Evolutionary conservation across 345 rosid genomes (phyloP).

Genomic region (Gossypium turneri): DNA sequence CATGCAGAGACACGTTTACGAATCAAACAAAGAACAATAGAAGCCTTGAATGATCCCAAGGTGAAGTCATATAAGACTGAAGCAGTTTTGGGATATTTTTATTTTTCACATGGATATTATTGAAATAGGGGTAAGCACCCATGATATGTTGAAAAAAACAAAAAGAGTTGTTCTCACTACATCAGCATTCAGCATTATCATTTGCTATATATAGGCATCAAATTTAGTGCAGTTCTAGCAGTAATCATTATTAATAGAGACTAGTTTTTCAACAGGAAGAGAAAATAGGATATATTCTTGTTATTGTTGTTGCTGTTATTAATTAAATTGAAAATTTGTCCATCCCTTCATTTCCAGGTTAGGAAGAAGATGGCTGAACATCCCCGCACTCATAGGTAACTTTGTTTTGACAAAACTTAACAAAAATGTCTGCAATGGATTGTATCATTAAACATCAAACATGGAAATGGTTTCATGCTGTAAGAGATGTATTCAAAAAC

Average conservation of each 20-base stretch:
- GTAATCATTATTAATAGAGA: background rate
- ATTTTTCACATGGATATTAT: background rate
- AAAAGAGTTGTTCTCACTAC: background rate
- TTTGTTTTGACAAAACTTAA: background rate
- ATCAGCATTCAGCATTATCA: background rate
- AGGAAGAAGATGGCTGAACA: constrained; percentile 68
- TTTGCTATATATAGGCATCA: background rate
- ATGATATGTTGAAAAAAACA: constrained; percentile 4
- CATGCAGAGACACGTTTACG: constrained; percentile 60
- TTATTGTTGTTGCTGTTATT: background rate
- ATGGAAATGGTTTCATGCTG: background rate
- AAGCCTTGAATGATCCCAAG: constrained; percentile 87
- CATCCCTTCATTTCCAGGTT: constrained; percentile 40
- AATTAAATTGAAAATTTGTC: constrained; percentile 1
- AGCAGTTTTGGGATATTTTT: constrained; percentile 23
- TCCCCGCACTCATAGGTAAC: constrained; percentile 65
- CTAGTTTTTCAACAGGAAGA: background rate
- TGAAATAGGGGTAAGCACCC: constrained; percentile 7
- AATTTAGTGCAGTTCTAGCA: background rate
- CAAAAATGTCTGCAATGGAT: background rate
- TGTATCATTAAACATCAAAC: background rate
- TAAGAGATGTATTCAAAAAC: background rate
- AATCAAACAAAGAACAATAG: constrained; percentile 78
- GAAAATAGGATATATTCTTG: background rate
- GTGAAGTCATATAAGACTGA: constrained; percentile 83